phyloP scores from a whole-genome alignment of 2,329 filamentous ascomycete genomes.

The Fusarium dlaminii region DNA sequence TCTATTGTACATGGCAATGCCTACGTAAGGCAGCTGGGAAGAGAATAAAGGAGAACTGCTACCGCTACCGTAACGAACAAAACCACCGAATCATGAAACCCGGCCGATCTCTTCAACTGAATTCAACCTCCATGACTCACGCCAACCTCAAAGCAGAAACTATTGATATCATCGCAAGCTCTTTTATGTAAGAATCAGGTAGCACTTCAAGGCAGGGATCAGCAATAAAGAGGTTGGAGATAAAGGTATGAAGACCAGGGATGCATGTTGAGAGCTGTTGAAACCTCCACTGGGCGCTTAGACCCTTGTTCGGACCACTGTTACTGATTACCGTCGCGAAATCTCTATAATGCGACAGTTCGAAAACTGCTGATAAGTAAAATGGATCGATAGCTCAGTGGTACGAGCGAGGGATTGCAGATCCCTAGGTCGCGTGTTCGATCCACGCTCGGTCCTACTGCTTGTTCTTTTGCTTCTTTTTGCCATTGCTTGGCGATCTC shows the following conservation, averaged over 20 bases:
- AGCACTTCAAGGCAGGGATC: not conserved
- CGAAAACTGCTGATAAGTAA: rapidly evolving
- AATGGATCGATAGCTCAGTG: conserved; percentile 40
- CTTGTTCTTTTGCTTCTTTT: not conserved
- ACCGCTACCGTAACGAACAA: not conserved
- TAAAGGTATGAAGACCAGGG: not conserved
- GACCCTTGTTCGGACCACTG: not conserved
- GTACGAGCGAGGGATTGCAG: conserved; percentile 40
- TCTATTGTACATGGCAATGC: not conserved
- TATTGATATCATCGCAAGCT: not conserved
- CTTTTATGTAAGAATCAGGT: not conserved
- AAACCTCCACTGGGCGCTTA: not conserved
- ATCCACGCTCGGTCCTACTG: conserved; percentile 37
- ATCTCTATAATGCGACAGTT: rapidly evolving
- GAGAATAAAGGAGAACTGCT: not conserved
- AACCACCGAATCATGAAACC: not conserved
- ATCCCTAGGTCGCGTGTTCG: conserved; percentile 41
- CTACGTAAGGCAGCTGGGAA: not conserved
- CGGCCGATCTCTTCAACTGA: not conserved
- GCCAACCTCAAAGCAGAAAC: not conserved
- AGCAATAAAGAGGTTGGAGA: conserved; percentile 21
- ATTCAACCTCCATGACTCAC: not conserved
- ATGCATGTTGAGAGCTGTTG: not conserved
- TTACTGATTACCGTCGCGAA: rapidly evolving
- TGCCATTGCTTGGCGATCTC: not conserved